Percentiles rank a stretch among this genome's conserved stretches.
These are phyloP conservation scores for Nigrospora oryzae DNA, from an alignment of 2,329 filamentous ascomycete species.

Conservation along the genomic window DNA sequence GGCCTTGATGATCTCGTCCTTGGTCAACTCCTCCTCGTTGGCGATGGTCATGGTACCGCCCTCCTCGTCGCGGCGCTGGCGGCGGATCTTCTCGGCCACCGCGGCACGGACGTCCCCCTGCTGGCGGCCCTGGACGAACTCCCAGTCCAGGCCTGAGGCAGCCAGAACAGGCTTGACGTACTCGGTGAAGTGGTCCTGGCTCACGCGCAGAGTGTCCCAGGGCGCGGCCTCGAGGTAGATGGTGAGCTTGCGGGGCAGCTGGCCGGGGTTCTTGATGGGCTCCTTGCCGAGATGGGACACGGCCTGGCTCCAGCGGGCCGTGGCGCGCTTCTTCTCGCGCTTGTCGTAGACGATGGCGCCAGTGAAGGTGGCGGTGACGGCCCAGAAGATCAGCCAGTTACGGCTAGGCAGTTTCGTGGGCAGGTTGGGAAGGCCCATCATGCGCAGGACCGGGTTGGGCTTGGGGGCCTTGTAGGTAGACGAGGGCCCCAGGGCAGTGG, in stretches of 20 bases:
- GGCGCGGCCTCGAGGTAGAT: constrained; percentile 82
- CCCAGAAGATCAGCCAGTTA: constrained; percentile 95
- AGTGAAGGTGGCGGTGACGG: constrained; percentile 68
- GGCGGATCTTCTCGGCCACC: constrained; percentile 77
- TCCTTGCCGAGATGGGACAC: constrained; percentile 81
- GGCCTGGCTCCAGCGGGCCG: constrained; percentile 76
- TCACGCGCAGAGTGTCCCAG: constrained; percentile 70
- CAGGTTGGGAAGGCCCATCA: constrained; percentile 79
- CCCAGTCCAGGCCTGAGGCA: constrained; percentile 87
- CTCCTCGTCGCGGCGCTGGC: constrained; percentile 51
- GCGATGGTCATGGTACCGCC: constrained; percentile 23
- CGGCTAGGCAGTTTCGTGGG: constrained; percentile 81
- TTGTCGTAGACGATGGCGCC: constrained; percentile 85
- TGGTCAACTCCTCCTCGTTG: constrained; percentile 39
- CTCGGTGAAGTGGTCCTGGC: constrained; percentile 93
- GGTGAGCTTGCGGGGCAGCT: constrained; percentile 75
- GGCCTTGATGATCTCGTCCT: constrained; percentile 53
- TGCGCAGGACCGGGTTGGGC: constrained; percentile 65
- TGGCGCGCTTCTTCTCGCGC: constrained; percentile 76
- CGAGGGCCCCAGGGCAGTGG: not conserved
- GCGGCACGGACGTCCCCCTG: constrained; percentile 89
- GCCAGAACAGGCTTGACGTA: constrained; percentile 92
- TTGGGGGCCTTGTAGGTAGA: constrained; percentile 31
- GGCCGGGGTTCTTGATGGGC: constrained; percentile 55
- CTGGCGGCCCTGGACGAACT: constrained; percentile 83